Evolutionary conservation across 306 rosid genomes (phyloP), one percentile per base, ranked within the genome.

Genomic region (Castanopsis chinensis): DNA sequence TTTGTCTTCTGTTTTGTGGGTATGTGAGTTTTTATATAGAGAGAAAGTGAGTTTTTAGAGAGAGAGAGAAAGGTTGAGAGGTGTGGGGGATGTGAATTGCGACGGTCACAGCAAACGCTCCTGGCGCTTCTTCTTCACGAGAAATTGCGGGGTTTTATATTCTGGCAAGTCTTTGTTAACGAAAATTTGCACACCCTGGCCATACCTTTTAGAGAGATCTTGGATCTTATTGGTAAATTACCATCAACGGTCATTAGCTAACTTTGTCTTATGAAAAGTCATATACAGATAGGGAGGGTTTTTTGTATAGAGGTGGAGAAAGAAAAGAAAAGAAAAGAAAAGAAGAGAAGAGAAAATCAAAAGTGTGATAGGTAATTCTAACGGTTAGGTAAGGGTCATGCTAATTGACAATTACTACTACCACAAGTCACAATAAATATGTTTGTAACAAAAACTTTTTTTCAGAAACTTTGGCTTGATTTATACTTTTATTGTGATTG

Each of bases 71-170:
- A 11, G 20, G 5, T 11, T 77, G 37, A 8, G 58, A 70, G 65
- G 77, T 57, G 81, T 77, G 32, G 81, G 75, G 84, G 87, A 51
- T 79, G 82, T 52, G 82, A 83, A 79, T 56, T 82, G 85, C 78
- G 87, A 87, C 64, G 69, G 77, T 69, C 43, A 79, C 35, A 30
- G 81, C 76, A 85, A 87, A 85, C 95, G 91, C 90, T 91, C 90
- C 91, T 28, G 85, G 89, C 85, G 96, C 96, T 91, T 84, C 89
- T 86, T 80, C 83, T 85, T 89, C 98, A 94, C 96, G 90, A 85
- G 97, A 84, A 83, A 58, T 58, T 84, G 83, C 69, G 79, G 71
- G 74, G 54, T 1, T 25, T 53, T 37, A 58, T 67, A 76, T 79
- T 25, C 59, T 68, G 2, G 70, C 28, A 5, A 15, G 64, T 3